These are phyloP conservation scores for Biancaea sappan DNA, from an alignment of 306 rosid species.

Conservation along the genomic window DNA sequence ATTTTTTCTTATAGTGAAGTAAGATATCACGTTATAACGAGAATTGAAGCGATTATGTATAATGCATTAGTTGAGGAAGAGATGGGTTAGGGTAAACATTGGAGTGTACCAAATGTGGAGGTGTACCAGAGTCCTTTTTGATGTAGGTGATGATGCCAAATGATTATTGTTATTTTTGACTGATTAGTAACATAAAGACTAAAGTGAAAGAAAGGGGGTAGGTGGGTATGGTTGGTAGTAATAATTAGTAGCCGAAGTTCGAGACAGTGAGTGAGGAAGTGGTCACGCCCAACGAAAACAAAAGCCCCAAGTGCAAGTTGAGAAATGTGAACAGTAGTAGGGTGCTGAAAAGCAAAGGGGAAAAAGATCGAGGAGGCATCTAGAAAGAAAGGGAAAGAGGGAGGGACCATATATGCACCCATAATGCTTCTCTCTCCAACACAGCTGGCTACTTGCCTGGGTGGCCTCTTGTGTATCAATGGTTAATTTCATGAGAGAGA, in stretches of 20 bases:
- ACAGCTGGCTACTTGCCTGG: too few relatives aligned
- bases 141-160: neutral
- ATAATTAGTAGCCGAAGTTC: too few relatives aligned
- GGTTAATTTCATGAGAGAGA: neutral
- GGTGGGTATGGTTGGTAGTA: too few relatives aligned
- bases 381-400: conserved; percentile 37
- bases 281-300: conserved; percentile 45
- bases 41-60: too few relatives aligned
- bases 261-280: conserved; percentile 43
- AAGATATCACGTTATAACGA: too few relatives aligned
- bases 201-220: conserved; percentile 19
- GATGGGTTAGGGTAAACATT: neutral
- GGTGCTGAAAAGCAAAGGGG: conserved; percentile 51
- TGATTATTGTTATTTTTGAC: neutral
- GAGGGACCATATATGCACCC: conserved; percentile 44
- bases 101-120: conserved; percentile 5
- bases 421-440: conserved; percentile 23
- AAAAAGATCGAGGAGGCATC: conserved; percentile 40
- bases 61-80: conserved; percentile 1
- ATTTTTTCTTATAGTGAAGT: too few relatives aligned
- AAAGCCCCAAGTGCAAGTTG: conserved; percentile 28
- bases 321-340: conserved; percentile 10
- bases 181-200: neutral
- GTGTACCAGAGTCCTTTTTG: neutral
- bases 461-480: conserved; percentile 32